phyloP scores from a whole-genome alignment of 23 red algal species.

The Pyropia haitanensis region DNA sequence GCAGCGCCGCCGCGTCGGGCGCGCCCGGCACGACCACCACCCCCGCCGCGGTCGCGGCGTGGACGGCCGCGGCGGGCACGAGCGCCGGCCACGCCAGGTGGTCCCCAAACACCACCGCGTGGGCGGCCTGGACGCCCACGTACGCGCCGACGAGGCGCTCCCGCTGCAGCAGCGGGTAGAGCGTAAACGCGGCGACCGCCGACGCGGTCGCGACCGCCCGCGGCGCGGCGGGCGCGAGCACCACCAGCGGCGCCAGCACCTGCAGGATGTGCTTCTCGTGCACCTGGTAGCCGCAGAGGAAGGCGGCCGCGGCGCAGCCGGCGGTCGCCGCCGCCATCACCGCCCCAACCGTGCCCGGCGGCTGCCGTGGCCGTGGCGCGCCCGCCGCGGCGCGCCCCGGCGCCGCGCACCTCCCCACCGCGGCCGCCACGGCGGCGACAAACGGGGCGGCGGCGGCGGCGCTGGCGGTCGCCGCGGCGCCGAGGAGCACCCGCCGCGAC shows the following conservation, averaged over 20 bases:
- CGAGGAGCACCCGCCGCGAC: background rate
- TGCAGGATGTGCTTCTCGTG: conserved; percentile 98
- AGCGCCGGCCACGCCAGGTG: background rate
- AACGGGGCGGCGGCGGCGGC: conserved; percentile 51
- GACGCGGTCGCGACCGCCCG: conserved; percentile 24
- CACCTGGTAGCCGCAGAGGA: conserved; percentile 85
- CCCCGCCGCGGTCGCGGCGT: no score
- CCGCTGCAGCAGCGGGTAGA: conserved; percentile 57
- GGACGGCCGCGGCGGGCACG: no score
- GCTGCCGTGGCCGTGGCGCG: background rate
- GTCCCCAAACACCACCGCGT: conserved; percentile 8
- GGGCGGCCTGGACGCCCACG: conserved; percentile 10
- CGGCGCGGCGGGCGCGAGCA: conserved; percentile 17
- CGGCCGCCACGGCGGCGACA: conserved; percentile 16
- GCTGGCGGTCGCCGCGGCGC: conserved; percentile 23
- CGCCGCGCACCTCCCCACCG: no score
- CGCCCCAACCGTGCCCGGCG: background rate
- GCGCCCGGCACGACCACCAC: no score
- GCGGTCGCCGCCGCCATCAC: conserved; percentile 8
- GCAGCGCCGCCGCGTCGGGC: no score
- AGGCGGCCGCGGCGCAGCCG: conserved; percentile 57
- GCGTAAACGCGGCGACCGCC: conserved; percentile 19
- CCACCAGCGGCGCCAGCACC: conserved; percentile 42
- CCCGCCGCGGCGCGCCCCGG: background rate
- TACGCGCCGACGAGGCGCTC: conserved; percentile 45